Base-by-base conservation (phyloP, 768 basidiomycete genomes). In the Suillus variegatus region DNA sequence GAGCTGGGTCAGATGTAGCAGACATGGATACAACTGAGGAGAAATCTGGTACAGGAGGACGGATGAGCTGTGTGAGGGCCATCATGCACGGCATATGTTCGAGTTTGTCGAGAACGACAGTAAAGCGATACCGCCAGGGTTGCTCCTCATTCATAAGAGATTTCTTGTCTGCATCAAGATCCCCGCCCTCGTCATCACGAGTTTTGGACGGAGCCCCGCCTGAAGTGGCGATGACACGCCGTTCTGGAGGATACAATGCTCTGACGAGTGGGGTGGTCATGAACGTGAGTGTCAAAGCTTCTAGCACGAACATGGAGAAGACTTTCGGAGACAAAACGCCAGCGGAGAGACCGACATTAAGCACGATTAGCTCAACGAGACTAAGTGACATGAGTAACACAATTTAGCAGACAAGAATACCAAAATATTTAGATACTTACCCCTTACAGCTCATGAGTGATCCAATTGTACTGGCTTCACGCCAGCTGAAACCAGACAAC, bases 361-460 rank as follows among this genome's bases (percentile, higher is more conserved):
- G 88, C 4, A 99, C 96, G 70, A 99, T 97, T 20, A 98, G 82
- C 73, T 97, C 96, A 12, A 98, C 92, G 6, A 97, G 82, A 28
- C 91, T 93, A 62, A 9, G 57, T 20, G 7, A 43, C 20, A 47
- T 92, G 62, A 9, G 57, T 20, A 12, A 43, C 20, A 47, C 7
- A 14, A 20, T 36, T 71, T 18, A 72, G 65, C 22, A 4, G 8
- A 60, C 36, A 20, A 5, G 36, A 6, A 58, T 3, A 57, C 10
- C 52, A 41, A 57, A 25, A 61, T 12, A 43, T 0, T 6, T 20
- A 25, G 13, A n/a, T 1, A 32, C 81, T 43, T 60, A 91, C 91
- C 94, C 95, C 83, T 99, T 96, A 74, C 95, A 97, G 72, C 90
- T 92, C 96, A 99, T 98, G 61, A 99, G 75, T 16, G 92, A 88